A percentile compares a stretch with the other conserved stretches of the same genome.
These are phyloP conservation scores for Penicillium crystallinum DNA, from an alignment of 495 filamentous ascomycete genomes.

Conservation along the genomic window DNA sequence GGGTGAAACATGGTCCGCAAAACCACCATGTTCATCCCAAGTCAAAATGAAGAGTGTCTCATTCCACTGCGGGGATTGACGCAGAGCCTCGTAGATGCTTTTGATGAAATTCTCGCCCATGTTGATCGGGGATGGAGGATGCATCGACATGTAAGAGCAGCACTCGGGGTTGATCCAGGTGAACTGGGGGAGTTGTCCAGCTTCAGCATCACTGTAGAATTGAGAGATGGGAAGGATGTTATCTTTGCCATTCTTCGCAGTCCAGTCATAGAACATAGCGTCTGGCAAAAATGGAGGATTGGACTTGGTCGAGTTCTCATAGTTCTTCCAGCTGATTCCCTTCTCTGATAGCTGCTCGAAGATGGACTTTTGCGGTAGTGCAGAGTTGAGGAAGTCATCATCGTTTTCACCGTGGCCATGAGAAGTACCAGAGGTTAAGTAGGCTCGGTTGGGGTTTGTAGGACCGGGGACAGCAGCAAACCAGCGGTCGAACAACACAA, in stretches of 20 bases:
- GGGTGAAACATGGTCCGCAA: constrained; percentile 46
- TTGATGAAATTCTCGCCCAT: constrained; percentile 48
- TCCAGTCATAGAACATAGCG: constrained; percentile 40
- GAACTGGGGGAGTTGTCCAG: constrained; percentile 40
- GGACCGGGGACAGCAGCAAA: constrained; percentile 45
- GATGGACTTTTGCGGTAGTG: constrained; percentile 41
- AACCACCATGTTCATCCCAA: constrained; percentile 49
- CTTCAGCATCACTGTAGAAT: constrained; percentile 35
- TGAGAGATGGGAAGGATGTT: constrained; percentile 31
- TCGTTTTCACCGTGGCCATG: constrained; percentile 47
- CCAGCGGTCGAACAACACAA: constrained; percentile 46
- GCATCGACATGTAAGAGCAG: constrained; percentile 46
- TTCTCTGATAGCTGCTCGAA: constrained; percentile 44
- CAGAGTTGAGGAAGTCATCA: constrained; percentile 34
- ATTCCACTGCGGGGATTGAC: constrained; percentile 45
- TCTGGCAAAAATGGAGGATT: constrained; percentile 27
- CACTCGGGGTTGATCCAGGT: constrained; percentile 52
- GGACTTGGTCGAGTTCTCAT: constrained; percentile 37
- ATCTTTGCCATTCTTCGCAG: constrained; percentile 23
- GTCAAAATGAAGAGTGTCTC: constrained; percentile 46
- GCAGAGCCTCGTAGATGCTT: constrained; percentile 46
- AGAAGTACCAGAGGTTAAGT: constrained; percentile 45
- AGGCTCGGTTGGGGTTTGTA: constrained; percentile 47
- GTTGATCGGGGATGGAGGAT: constrained; percentile 43
- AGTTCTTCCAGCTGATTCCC: constrained; percentile 46